phyloP scores from a whole-genome alignment of 495 filamentous ascomycete genomes.

The Xylaria castorea region DNA sequence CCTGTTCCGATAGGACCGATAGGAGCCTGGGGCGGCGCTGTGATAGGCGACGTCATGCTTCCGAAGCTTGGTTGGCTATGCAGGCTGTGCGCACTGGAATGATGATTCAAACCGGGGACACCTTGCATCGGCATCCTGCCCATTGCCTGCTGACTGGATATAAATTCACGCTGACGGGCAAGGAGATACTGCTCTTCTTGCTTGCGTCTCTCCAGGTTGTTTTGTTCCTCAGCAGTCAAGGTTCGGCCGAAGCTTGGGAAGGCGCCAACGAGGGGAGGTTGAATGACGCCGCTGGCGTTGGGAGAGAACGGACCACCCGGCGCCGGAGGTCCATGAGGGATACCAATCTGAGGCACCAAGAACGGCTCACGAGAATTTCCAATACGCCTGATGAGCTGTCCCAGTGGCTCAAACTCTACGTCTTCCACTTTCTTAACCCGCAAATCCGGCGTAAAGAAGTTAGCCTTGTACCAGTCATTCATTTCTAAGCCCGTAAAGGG shows the following conservation, averaged over 20 bases:
- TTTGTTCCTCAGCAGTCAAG: slow-evolving; percentile 95
- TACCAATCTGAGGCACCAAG: slow-evolving; percentile 93
- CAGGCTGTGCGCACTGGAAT: slow-evolving; percentile 91
- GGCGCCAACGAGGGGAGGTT: slow-evolving; percentile 92
- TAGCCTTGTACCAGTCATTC: slow-evolving; percentile 99
- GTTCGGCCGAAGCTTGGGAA: slow-evolving; percentile 99
- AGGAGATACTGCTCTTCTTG: slow-evolving; percentile 98
- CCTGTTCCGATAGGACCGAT: slow-evolving; percentile 61
- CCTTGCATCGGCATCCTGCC: slow-evolving; percentile 62
- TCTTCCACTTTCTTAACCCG: slow-evolving; percentile 95
- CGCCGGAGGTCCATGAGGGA: slow-evolving; percentile 79
- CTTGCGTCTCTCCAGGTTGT: slow-evolving; percentile 92
- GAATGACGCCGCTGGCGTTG: slow-evolving; percentile 65
- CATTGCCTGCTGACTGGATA: slow-evolving; percentile 84
- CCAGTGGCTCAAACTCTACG: slow-evolving; percentile 91
- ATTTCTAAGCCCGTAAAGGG: slow-evolving; percentile 97
- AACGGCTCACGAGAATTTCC: slow-evolving; percentile 98
- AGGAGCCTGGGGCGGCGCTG: slow-evolving; percentile 75
- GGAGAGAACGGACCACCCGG: slow-evolving; percentile 55
- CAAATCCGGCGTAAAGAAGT: slow-evolving; percentile 93
- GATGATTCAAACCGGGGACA: slow-evolving; percentile 81
- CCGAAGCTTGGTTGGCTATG: slow-evolving; percentile 96
- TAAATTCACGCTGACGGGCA: slow-evolving; percentile 90
- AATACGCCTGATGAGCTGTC: slow-evolving; percentile 92
- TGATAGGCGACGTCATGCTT: slow-evolving; percentile 85